Conservation (phyloP, 805 yeast species). For the Yarrowia osloensis region DNA sequence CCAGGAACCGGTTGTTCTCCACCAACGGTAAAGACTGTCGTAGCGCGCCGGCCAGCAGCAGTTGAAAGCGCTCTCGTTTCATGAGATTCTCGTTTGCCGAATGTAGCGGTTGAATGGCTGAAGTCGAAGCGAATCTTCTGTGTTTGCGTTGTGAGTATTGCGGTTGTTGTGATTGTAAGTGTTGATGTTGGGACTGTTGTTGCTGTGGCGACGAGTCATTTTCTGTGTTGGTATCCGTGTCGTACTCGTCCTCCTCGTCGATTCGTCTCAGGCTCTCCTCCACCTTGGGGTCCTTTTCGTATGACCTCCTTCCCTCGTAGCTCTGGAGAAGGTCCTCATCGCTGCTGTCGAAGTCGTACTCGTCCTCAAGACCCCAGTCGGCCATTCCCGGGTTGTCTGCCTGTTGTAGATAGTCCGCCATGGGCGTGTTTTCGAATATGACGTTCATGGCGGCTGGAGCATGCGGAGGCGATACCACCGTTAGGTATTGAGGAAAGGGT, state of each 20-base stretch:
- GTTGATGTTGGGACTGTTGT: background rate
- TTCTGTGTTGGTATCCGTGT: background rate
- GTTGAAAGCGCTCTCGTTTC: conserved; percentile 36
- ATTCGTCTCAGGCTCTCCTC: conserved; percentile 5
- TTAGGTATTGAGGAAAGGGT: conserved; percentile 1
- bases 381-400: conserved; percentile 36
- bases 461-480: conserved; percentile 24
- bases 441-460: conserved; percentile 28
- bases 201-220: background rate
- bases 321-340: conserved; percentile 27
- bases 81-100: conserved; percentile 20
- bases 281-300: conserved; percentile 8
- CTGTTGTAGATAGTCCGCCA: conserved; percentile 39
- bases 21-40: conserved; percentile 35
- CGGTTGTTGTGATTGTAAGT: background rate
- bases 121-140: conserved; percentile 1
- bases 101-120: conserved; percentile 33
- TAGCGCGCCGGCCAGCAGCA: conserved; percentile 38
- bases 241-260: conserved; percentile 17
- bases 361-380: conserved; percentile 43
- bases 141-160: conserved; percentile 12
- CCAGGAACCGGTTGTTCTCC: conserved; percentile 47
- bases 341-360: conserved; percentile 26
- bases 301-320: conserved; percentile 22
- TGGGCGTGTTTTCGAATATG: conserved; percentile 41